Percentiles rank a stretch among this genome's conserved stretches.
Conservation (phyloP, 768 basidiomycete genomes). For the Collybia nuda region DNA sequence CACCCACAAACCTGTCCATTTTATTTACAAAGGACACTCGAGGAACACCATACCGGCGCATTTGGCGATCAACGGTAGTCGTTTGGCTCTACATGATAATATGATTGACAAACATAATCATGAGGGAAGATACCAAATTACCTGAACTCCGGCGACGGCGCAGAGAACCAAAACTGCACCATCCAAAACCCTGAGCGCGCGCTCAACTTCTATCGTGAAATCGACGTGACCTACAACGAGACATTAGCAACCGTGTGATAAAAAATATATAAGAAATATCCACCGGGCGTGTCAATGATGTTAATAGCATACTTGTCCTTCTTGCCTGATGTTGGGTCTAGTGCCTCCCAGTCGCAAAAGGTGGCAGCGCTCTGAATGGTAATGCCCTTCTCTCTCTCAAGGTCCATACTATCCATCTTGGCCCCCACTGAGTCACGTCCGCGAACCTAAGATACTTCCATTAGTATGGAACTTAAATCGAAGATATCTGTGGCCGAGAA, state of each 20-base stretch:
- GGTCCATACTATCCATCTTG: constrained; percentile 99
- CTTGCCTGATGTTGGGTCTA: constrained; percentile 52
- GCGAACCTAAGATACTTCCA: constrained; percentile 57
- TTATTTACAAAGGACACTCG: constrained; percentile 97
- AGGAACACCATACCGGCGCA: constrained; percentile 95
- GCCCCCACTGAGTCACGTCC: constrained; percentile 96
- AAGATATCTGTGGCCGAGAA: constrained; percentile 19
- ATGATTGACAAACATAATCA: neutral
- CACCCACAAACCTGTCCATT: constrained; percentile 79
- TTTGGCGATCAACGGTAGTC: constrained; percentile 98
- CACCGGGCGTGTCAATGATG: constrained; percentile 98
- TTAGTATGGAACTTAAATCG: constrained; percentile 4
- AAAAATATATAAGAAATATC: constrained; percentile 9
- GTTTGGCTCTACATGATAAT: constrained; percentile 77
- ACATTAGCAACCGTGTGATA: neutral
- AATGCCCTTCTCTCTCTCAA: constrained; percentile 98
- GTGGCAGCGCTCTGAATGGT: constrained; percentile 99
- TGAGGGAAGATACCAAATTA: constrained; percentile 20
- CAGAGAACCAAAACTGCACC: constrained; percentile 96
- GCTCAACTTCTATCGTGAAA: constrained; percentile 98
- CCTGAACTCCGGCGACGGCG: constrained; percentile 96
- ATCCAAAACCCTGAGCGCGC: constrained; percentile 93
- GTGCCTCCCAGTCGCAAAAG: constrained; percentile 93
- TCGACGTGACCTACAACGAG: constrained; percentile 86
- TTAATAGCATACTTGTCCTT: constrained; percentile 91